phyloP scores from a whole-genome alignment of 441 rosid species.

The Breynia disticha region DNA sequence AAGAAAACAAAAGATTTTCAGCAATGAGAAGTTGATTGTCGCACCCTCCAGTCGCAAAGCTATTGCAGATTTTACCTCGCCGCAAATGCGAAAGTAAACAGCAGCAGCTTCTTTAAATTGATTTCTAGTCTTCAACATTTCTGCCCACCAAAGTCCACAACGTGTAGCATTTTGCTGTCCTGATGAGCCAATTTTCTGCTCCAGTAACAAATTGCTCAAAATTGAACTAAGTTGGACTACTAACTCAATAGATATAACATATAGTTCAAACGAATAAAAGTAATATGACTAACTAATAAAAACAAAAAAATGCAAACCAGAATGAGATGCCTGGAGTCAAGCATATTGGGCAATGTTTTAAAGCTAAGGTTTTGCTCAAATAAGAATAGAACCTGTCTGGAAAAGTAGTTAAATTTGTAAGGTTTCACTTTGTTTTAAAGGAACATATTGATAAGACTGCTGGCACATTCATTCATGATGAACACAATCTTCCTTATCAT shows the following conservation, averaged over 20 bases:
- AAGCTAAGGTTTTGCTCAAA: no score
- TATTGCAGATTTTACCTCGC: slow-evolving; percentile 55
- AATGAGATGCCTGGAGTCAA: no score
- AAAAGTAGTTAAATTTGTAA: no score
- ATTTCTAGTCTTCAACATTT: slow-evolving; percentile 84
- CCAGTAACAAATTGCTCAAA: slow-evolving; percentile 5
- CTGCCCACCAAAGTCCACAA: slow-evolving; percentile 99
- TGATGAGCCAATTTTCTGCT: slow-evolving; percentile 74
- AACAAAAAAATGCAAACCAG: no score
- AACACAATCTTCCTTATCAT: no score
- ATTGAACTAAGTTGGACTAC: background rate
- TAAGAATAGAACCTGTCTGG: no score
- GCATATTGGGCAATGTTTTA: no score
- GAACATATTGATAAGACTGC: no score
- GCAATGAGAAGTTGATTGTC: slow-evolving; percentile 7
- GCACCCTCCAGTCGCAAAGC: background rate
- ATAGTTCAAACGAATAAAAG: no score
- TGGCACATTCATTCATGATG: no score
- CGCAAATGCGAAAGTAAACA: slow-evolving; percentile 87
- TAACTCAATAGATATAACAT: background rate
- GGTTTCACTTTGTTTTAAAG: no score
- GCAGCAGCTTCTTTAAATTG: slow-evolving; percentile 90
- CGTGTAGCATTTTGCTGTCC: slow-evolving; percentile 83
- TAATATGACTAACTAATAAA: no score
- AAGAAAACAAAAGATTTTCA: slow-evolving; percentile 21